Conservation (phyloP, 169 alveolate genomes). For the Plasmodium malariae region DNA sequence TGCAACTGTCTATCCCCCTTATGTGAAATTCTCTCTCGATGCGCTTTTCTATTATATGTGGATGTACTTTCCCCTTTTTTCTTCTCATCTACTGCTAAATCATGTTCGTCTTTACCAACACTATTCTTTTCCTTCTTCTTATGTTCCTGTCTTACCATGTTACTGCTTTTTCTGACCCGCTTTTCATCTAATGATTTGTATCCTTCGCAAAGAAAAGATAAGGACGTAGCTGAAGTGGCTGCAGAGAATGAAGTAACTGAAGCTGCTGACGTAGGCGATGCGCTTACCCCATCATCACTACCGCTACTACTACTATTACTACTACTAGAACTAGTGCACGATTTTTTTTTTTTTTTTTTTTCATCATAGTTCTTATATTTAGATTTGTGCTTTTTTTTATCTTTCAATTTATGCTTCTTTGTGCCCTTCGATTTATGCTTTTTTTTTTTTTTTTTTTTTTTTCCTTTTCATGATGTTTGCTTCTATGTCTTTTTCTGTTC, state of each 20-base stretch:
- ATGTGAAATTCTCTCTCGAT: not conserved
- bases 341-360: conserved; percentile 25
- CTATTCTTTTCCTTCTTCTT: not conserved
- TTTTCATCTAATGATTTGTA: conserved; percentile 34
- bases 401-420: not conserved
- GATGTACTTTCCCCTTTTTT: not conserved
- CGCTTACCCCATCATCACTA: conserved; percentile 2
- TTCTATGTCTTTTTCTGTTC: not conserved
- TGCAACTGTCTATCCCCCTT: not conserved
- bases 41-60: not conserved
- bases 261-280: not conserved
- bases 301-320: no score
- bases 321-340: no score
- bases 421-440: not conserved
- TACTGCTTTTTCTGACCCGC: not conserved
- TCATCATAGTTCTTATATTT: not conserved
- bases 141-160: not conserved
- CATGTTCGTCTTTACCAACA: not conserved
- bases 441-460: conserved; percentile 3
- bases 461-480: conserved; percentile 4
- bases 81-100: not conserved
- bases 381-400: not conserved
- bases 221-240: conserved; percentile 42
- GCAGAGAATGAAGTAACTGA: conserved; percentile 29
- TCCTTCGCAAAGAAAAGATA: conserved; percentile 66